These are phyloP conservation scores for Dentipellis sp. DNA, from an alignment of 768 basidiomycete species.

Conservation along the genomic window DNA sequence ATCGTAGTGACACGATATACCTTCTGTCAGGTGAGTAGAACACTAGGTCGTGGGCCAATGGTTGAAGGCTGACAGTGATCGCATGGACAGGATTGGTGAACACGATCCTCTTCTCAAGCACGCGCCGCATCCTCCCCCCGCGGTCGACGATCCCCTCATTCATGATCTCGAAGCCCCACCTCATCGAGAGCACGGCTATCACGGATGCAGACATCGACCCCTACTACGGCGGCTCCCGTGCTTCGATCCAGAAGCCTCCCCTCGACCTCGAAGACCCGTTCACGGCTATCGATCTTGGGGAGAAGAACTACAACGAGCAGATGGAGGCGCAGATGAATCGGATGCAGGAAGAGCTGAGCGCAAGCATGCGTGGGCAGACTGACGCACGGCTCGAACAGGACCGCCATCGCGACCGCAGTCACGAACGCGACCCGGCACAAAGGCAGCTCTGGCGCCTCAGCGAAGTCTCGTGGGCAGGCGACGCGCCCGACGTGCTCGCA, in stretches of 20 bases:
- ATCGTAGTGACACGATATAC: slow-evolving; percentile 15
- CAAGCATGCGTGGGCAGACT: no score
- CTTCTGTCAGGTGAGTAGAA: slow-evolving; percentile 16
- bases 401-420: no score
- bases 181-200: slow-evolving; percentile 2
- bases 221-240: not conserved
- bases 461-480: not conserved
- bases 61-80: not conserved
- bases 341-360: no score
- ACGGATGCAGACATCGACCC: not conserved
- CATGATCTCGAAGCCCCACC: slow-evolving; percentile 6
- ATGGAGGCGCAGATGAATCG: no score
- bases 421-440: not conserved
- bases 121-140: slow-evolving; percentile 22
- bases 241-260: no score
- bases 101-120: slow-evolving; percentile 21
- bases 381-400: no score
- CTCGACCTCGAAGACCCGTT: no score
- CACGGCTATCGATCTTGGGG: no score
- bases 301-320: no score
- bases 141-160: slow-evolving; percentile 19
- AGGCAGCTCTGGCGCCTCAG: not conserved
- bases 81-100: slow-evolving; percentile 21
- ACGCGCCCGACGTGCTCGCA: not conserved
- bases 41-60: no score